These are phyloP conservation scores for Syzygium syzygioides DNA, from an alignment of 441 rosid species.

Conservation along the genomic window DNA sequence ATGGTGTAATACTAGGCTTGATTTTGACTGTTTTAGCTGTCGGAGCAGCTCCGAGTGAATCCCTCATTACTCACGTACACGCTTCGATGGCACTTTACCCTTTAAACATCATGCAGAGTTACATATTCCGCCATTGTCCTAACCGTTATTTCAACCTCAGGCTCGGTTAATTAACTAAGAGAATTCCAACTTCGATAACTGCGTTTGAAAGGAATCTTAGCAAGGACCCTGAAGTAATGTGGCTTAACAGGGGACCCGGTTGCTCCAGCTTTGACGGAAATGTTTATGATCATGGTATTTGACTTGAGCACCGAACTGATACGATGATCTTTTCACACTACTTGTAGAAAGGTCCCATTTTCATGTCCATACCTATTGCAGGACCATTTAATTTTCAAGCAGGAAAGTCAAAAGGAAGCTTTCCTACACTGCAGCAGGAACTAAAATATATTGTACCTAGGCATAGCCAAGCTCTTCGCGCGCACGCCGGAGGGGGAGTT, in stretches of 20 bases:
- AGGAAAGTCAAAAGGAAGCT: neutral
- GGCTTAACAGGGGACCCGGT: neutral
- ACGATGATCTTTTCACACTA: neutral
- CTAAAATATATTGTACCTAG: no score
- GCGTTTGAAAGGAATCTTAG: neutral
- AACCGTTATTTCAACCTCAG: neutral
- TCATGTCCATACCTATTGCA: neutral
- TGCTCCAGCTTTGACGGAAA: neutral
- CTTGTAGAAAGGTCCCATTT: neutral
- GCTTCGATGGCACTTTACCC: neutral
- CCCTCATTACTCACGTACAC: neutral
- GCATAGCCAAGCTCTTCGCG: no score
- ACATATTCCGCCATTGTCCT: neutral
- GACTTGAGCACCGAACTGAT: neutral
- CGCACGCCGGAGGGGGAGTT: no score
- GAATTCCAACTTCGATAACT: neutral
- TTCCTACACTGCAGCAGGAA: neutral
- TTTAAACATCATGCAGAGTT: neutral
- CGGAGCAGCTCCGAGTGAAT: neutral
- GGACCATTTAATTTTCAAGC: neutral
- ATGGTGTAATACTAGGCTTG: neutral
- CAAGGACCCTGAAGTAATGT: neutral
- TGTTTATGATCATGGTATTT: neutral
- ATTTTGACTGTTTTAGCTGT: neutral
- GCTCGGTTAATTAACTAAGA: neutral